phyloP scores from a whole-genome alignment of 805 yeast species.

The Wickerhamiella azymoides region DNA sequence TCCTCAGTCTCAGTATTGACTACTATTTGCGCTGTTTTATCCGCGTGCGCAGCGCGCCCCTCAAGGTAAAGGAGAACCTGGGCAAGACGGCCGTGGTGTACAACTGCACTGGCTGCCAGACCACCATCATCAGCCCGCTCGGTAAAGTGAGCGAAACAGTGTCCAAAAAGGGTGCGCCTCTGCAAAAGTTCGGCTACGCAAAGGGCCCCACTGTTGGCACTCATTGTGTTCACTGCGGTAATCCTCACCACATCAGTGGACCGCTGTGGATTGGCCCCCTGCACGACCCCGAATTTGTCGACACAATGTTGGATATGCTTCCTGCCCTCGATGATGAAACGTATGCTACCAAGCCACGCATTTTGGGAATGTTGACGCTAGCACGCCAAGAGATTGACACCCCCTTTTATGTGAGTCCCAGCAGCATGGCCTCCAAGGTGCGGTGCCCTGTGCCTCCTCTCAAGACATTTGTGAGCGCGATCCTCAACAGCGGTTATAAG shows the following conservation, averaged over 20 bases:
- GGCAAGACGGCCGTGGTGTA: slow-evolving; percentile 64
- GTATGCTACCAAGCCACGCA: slow-evolving; percentile 71
- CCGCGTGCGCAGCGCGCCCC: slow-evolving; percentile 62
- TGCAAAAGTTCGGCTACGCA: slow-evolving; percentile 45
- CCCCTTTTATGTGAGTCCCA: slow-evolving; percentile 77
- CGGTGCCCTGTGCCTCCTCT: slow-evolving; percentile 77
- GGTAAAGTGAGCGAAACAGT: slow-evolving; percentile 38
- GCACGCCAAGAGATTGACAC: slow-evolving; percentile 57
- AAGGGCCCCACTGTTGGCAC: slow-evolving; percentile 49
- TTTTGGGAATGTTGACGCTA: slow-evolving; percentile 82
- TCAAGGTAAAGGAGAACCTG: slow-evolving; percentile 65
- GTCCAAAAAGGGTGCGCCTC: slow-evolving; percentile 11
- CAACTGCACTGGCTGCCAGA: slow-evolving; percentile 79
- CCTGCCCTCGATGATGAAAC: slow-evolving; percentile 35
- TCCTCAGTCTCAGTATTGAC: slow-evolving; percentile 75
- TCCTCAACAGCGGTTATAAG: slow-evolving; percentile 69
- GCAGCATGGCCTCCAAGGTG: slow-evolving; percentile 57
- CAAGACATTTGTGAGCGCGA: slow-evolving; percentile 55
- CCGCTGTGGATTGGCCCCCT: slow-evolving; percentile 90
- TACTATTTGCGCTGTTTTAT: slow-evolving; percentile 82
- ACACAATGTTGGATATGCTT: slow-evolving; percentile 45
- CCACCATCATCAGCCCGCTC: slow-evolving; percentile 54
- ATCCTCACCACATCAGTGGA: slow-evolving; percentile 68
- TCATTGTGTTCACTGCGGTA: slow-evolving; percentile 57
- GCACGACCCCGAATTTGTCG: slow-evolving; percentile 57